A percentile compares a stretch with the other conserved stretches of the same genome.
Conservation (phyloP, 164 flowering plant genomes). For the Magnolia kwangsiensis region DNA sequence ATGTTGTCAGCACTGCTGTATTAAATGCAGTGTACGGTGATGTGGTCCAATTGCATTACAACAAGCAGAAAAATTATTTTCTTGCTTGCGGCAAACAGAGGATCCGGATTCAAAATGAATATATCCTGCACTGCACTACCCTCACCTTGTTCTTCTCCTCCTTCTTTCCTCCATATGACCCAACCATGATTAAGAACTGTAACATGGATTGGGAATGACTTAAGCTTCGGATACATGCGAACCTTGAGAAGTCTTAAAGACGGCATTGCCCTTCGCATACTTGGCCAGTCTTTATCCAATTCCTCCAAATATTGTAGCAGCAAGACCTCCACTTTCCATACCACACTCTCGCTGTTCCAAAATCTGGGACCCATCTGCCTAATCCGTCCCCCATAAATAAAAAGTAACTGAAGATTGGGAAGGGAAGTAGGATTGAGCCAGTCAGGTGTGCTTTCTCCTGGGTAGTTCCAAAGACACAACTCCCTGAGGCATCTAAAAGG, state of each 20-base stretch:
- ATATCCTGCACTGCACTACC: too few species aligned
- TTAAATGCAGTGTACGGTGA: too few species aligned
- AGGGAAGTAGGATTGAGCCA: constrained; percentile 1
- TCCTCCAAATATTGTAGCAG: not conserved
- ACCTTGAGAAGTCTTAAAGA: not conserved
- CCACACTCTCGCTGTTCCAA: not conserved
- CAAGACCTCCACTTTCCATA: constrained; percentile 2
- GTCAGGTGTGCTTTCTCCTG: not conserved
- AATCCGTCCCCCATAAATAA: not conserved
- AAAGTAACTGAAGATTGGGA: not conserved
- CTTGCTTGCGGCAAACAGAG: too few species aligned
- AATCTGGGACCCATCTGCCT: not conserved
- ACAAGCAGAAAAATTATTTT: too few species aligned
- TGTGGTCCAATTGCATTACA: too few species aligned
- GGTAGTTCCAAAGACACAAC: not conserved
- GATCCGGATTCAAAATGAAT: too few species aligned
- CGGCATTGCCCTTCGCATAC: not conserved
- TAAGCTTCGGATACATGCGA: not conserved
- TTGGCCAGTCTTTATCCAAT: not conserved
- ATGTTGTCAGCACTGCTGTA: too few species aligned
- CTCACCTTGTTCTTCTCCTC: not conserved
- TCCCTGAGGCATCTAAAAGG: not conserved
- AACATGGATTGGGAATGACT: not conserved
- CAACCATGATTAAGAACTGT: too few species aligned
- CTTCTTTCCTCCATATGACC: not conserved